Evolutionary conservation across 176 grass and related monocot species (phyloP).

Genomic region (Phyllostachys edulis): DNA sequence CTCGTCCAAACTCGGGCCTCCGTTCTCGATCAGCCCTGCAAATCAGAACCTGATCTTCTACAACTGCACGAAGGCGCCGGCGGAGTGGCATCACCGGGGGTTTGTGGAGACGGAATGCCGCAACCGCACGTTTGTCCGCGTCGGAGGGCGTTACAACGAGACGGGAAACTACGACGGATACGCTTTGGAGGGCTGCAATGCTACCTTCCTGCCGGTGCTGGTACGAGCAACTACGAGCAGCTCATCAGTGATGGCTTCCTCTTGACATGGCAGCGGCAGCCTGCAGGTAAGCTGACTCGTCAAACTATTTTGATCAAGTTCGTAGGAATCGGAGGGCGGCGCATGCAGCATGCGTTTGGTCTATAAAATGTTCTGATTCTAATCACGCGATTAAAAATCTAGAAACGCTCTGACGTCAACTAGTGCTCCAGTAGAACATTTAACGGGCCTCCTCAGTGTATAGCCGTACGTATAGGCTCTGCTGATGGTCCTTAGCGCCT

Average conservation of each 20-base stretch:
- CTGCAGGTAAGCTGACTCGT: neutral
- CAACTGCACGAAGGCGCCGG: neutral
- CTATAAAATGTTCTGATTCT: too few relatives aligned
- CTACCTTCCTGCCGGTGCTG: neutral
- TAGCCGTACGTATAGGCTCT: too few relatives aligned
- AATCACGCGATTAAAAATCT: too few relatives aligned
- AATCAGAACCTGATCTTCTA: constrained; percentile 46
- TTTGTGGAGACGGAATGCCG: neutral
- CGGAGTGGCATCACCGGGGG: accelerated
- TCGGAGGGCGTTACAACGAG: neutral
- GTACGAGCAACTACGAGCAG: neutral
- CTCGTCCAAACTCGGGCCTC: too few relatives aligned
- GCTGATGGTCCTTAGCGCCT: too few relatives aligned
- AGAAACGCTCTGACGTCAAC: too few relatives aligned
- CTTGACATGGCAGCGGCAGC: neutral
- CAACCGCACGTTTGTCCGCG: neutral
- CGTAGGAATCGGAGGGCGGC: neutral
- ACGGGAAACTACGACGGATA: neutral
- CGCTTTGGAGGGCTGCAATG: neutral
- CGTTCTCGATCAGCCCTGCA: too few relatives aligned
- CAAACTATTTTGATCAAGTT: neutral
- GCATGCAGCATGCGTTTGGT: too few relatives aligned
- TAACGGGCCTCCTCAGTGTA: too few relatives aligned
- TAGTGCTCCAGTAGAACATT: too few relatives aligned
- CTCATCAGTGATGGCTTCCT: constrained; percentile 3